Evolutionary conservation across 163 green algal species (phyloP).

Genomic region (Volvox carteri): DNA sequence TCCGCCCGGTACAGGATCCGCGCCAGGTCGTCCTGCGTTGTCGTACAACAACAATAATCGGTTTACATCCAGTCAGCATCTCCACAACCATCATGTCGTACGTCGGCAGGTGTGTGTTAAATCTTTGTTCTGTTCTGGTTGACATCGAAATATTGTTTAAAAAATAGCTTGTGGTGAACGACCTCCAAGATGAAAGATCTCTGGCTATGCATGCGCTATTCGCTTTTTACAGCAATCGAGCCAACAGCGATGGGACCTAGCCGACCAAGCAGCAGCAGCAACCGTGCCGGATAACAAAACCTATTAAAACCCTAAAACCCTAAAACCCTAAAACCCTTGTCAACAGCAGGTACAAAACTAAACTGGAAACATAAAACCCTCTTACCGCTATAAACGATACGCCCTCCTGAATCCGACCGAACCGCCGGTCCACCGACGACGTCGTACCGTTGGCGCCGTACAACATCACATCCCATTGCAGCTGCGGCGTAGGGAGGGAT

Average conservation of each 20-base stretch:
- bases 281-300: background rate
- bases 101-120: too few relatives aligned
- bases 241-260: too few relatives aligned
- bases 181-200: too few relatives aligned
- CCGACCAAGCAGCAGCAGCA: background rate
- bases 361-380: too few relatives aligned
- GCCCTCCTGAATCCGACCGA: constrained; percentile 5
- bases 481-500: background rate
- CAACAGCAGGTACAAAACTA: background rate
- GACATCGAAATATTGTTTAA: too few relatives aligned
- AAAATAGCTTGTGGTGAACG: too few relatives aligned
- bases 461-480: constrained; percentile 52
- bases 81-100: too few relatives aligned
- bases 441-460: constrained; percentile 43
- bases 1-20: background rate
- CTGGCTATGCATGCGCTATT: too few relatives aligned
- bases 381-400: constrained; percentile 17
- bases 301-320: background rate
- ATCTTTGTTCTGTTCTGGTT: too few relatives aligned
- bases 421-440: background rate
- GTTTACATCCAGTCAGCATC: background rate
- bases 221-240: too few relatives aligned
- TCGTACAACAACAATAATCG: background rate
- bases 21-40: constrained; percentile 9
- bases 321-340: background rate